A percentile compares a stretch with the other conserved stretches of the same genome.
Evolutionary conservation across 108 stramenopile species (phyloP).

Genomic region (Nitzschia inconspicua): DNA sequence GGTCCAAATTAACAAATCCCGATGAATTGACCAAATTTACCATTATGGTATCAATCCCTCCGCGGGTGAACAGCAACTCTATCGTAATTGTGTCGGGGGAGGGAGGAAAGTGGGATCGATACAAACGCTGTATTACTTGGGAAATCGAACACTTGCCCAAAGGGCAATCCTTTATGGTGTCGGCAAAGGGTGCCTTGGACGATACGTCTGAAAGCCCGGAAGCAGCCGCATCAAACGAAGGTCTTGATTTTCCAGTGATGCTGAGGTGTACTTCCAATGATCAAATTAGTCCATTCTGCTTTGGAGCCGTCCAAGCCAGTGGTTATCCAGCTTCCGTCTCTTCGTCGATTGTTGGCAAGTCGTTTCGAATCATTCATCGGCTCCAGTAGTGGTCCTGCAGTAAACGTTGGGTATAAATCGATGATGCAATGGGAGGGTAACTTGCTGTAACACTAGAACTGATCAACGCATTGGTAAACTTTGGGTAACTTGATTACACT

Average conservation of each 20-base stretch:
- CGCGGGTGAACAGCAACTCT: constrained; percentile 33
- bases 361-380: constrained; percentile 51
- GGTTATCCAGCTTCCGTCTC: constrained; percentile 32
- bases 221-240: neutral
- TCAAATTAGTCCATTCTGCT: constrained; percentile 50
- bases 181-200: constrained; percentile 42
- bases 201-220: neutral
- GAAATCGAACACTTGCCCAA: constrained; percentile 49
- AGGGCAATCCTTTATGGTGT: constrained; percentile 65
- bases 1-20: constrained; percentile 65
- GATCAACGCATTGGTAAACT: no score
- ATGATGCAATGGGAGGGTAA: no score
- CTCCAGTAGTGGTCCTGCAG: constrained; percentile 24
- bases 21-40: constrained; percentile 59
- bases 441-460: no score
- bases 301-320: constrained; percentile 26
- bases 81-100: constrained; percentile 50
- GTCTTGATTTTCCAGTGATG: constrained; percentile 59
- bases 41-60: constrained; percentile 51
- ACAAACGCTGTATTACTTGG: constrained; percentile 62
- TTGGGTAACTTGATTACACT: no score
- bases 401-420: no score
- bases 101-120: constrained; percentile 53
- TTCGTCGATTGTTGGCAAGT: constrained; percentile 4
- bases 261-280: constrained; percentile 64